Evolutionary conservation across 192 early-diverging fungal genomes (phyloP), one percentile per base, ranked within the genome.

Genomic region (Coemansia sp.): DNA sequence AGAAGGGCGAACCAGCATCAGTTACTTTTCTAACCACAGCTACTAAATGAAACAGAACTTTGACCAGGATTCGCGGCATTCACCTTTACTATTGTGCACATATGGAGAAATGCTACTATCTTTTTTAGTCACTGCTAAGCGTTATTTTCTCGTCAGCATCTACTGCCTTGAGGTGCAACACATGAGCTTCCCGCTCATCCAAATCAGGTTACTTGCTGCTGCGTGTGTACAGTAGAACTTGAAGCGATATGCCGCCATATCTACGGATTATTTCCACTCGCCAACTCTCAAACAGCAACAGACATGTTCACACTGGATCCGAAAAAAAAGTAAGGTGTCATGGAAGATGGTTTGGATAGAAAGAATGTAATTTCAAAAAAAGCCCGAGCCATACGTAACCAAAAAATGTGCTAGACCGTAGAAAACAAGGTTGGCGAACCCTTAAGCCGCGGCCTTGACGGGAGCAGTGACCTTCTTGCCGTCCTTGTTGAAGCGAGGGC

Each of bases 401-500:
- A 36, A 57, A 57, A 57, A 53, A 57, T 57, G 33, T 15, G 55
- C 29, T 35, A 57, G 55, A 57, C 34, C 23, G 55, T 57, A 57
- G 23, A 22, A 32, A 55, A 58, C 53, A 65, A 54, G 34, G n/a
- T 40, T 40, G 38, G 38, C 29, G 25, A 33, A 54, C 19, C 29
- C 45, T 75, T 76, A 76, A 34, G 75, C 75, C 22, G 69, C 38
- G 13, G 75, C 60, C 75, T 75, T 75, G 59, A 52, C 65, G 35
- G 67, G 49, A 14, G 65, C 59, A 48, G 71, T 61, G 66, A 83
- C 73, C 77, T 87, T 87, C 83, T 87, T 87, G 70, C 83, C 84
- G 70, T 89, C 88, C 77, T 87, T 72, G 66, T 86, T 91, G 89
- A 92, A 92, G 70, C 90, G 87, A 14, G 55, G 55, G 89, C 96